Base-by-base conservation (phyloP, 2,329 filamentous ascomycete genomes). In the Rutstroemia sp. region DNA sequence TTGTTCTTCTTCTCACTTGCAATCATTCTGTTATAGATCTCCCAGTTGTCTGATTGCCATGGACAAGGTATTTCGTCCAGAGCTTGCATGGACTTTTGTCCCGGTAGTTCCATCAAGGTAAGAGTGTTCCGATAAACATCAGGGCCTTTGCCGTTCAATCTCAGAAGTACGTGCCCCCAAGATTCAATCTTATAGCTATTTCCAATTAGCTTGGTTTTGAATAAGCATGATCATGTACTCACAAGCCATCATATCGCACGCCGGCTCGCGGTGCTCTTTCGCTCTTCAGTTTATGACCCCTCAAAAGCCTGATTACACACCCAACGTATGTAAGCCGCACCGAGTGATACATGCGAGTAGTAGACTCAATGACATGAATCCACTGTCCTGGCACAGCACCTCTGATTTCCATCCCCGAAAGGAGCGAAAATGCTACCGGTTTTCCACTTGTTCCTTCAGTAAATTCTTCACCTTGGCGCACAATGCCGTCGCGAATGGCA, bases 181-280 rank as follows among this genome's bases (percentile, higher is more conserved):
- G 75, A 73, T 34, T 69, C 67, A 45, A 83, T 69, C 2, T 67
- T 73, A 64, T 81, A 81, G 21, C 54, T 56, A 39, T 12, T 34
- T 14, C 14, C 23, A 10, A 27, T 60, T 23, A 63, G 58, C 48
- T 5, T 25, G 19, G n/a, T 21, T 6, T 25, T 3, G 27, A 16
- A 6, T 3, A 21, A 19, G 2, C 21, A 17, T 25, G 14, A 10
- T 21, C 8, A 8, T 17, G 14, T 9, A 71, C 78, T 67, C 69
- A 82, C 78, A 81, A 61, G 51, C 81, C 81, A 63, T 84, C 81
- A 59, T 82, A 83, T 58, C 81, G 71, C 27, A 83, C 64, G 2
- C 81, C 81, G 2, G 72, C 77, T 38, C 65, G 64, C 1, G 81
- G 81, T 4, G 80, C 78, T 56, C 76, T 72, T 1, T 73, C 70